These are phyloP conservation scores for Lipomyces sp. DNA, from an alignment of 805 yeast species.

Conservation along the genomic window DNA sequence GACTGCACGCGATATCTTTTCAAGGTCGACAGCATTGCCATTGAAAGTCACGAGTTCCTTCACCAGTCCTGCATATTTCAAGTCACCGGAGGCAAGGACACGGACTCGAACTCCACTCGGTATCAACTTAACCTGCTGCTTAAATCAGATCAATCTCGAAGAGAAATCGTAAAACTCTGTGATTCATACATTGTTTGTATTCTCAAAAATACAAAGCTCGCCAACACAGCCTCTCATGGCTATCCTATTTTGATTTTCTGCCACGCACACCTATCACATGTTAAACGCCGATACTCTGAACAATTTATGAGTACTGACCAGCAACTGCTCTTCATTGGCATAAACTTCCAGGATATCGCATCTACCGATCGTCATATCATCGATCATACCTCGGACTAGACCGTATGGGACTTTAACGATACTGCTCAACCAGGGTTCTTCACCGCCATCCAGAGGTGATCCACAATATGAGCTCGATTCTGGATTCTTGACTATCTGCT, in stretches of 20 bases:
- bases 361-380: background rate
- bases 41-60: conserved; percentile 38
- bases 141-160: background rate
- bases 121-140: conserved; percentile 10
- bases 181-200: background rate
- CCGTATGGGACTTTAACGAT: background rate
- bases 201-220: conserved; percentile 22
- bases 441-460: background rate
- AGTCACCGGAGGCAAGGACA: conserved; percentile 29
- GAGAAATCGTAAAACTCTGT: background rate
- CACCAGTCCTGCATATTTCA: conserved; percentile 36
- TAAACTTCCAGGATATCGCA: background rate
- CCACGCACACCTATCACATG: conserved; percentile 13
- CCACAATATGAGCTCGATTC: conserved; percentile 4
- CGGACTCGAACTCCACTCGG: conserved; percentile 38
- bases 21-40: conserved; percentile 38
- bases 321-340: background rate
- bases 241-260: conserved; percentile 5
- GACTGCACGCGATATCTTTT: conserved; percentile 28
- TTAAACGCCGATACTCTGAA: conserved; percentile 1
- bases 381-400: background rate
- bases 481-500: conserved; percentile 9
- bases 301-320: background rate
- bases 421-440: background rate
- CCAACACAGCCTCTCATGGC: conserved; percentile 34